Evolutionary conservation across 805 yeast genomes (phyloP).

Genomic region (Myxozyma vanderwaltii): DNA sequence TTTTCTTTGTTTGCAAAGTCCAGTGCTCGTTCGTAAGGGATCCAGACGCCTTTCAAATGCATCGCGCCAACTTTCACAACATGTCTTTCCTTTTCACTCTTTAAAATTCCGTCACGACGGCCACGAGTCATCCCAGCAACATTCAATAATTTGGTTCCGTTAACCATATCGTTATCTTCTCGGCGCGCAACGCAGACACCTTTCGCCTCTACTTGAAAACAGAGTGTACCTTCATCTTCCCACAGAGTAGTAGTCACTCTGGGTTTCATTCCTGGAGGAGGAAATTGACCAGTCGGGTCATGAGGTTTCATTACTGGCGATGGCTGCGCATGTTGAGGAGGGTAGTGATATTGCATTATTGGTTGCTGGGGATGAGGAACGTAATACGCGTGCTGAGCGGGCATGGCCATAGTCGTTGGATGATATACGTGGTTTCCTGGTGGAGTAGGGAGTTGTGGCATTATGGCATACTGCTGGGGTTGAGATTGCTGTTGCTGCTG

Average conservation of each 20-base stretch:
- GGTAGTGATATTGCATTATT: slow-evolving; percentile 38
- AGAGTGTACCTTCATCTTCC: slow-evolving; percentile 84
- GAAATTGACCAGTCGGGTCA: slow-evolving; percentile 39
- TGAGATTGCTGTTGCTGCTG: slow-evolving; percentile 31
- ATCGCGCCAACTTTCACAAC: slow-evolving; percentile 85
- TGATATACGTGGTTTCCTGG: slow-evolving; percentile 12
- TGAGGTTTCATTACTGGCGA: not conserved
- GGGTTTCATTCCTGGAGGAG: slow-evolving; percentile 45
- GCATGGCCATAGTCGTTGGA: slow-evolving; percentile 8
- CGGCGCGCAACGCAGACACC: slow-evolving; percentile 79
- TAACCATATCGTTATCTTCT: slow-evolving; percentile 85
- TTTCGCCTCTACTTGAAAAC: slow-evolving; percentile 82
- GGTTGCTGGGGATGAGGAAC: slow-evolving; percentile 34
- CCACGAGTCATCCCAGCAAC: slow-evolving; percentile 89
- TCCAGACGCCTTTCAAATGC: slow-evolving; percentile 91
- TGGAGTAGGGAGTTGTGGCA: slow-evolving; percentile 24
- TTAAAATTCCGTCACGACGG: slow-evolving; percentile 82
- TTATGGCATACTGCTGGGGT: slow-evolving; percentile 15
- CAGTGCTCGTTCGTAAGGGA: slow-evolving; percentile 79
- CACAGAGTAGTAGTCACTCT: slow-evolving; percentile 79
- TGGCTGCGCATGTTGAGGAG: slow-evolving; percentile 15
- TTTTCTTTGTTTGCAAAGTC: slow-evolving; percentile 81
- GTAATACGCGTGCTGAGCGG: slow-evolving; percentile 19
- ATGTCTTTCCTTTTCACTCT: slow-evolving; percentile 73
- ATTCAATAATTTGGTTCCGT: slow-evolving; percentile 80